Percentiles rank a stretch among this genome's conserved stretches.
Conservation (phyloP, 805 yeast species). For the Debaryomyces tyrocola region DNA sequence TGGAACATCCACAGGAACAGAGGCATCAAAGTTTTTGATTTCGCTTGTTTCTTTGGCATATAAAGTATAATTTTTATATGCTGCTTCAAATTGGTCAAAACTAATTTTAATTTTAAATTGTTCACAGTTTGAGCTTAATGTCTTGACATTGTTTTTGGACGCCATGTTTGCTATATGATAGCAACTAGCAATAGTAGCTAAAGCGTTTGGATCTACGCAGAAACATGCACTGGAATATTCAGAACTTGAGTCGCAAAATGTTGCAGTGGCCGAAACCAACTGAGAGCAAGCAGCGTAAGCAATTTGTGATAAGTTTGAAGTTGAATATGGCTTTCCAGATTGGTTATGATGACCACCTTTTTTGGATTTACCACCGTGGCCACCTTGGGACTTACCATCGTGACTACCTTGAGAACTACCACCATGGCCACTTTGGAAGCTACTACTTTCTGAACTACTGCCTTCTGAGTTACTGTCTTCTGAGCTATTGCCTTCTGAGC, state of each 20-base stretch:
- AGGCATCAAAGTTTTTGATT: slow-evolving; percentile 20
- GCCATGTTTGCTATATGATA: slow-evolving; percentile 8
- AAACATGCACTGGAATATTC: slow-evolving; percentile 14
- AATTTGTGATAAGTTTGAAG: background rate
- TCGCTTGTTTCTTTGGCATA: slow-evolving; percentile 17
- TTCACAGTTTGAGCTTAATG: slow-evolving; percentile 17
- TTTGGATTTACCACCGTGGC: too few relatives aligned
- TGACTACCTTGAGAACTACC: too few relatives aligned
- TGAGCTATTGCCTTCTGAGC: too few relatives aligned
- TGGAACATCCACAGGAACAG: slow-evolving; percentile 23
- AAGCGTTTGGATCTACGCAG: slow-evolving; percentile 24
- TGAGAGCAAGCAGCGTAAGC: background rate
- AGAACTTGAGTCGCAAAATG: background rate
- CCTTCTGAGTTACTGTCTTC: too few relatives aligned
- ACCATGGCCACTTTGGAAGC: too few relatives aligned
- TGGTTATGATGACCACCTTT: too few relatives aligned
- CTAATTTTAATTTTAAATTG: slow-evolving; percentile 20
- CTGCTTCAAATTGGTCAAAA: slow-evolving; percentile 12
- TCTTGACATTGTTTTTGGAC: slow-evolving; percentile 8
- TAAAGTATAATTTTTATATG: slow-evolving; percentile 13
- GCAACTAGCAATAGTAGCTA: slow-evolving; percentile 34
- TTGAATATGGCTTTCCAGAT: background rate
- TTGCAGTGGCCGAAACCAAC: background rate
- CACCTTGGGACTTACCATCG: too few relatives aligned
- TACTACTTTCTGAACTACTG: too few relatives aligned